These are phyloP conservation scores for Helicostylum pulchrum DNA, from an alignment of 192 early-diverging fungal species.

Conservation along the genomic window DNA sequence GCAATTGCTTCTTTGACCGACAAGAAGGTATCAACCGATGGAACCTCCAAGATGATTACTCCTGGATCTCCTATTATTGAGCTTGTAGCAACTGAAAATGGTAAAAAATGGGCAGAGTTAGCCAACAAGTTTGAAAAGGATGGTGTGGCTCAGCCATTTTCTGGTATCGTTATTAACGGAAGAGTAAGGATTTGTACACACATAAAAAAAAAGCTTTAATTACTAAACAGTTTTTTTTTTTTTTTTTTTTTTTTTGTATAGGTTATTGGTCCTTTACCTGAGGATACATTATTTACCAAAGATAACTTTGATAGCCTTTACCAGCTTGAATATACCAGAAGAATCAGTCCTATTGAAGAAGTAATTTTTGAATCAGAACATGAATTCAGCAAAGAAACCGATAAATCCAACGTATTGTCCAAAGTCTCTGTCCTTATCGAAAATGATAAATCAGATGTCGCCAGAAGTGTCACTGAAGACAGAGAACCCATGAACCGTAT, in stretches of 20 bases:
- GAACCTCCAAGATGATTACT: constrained; percentile 11
- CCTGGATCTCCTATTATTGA: constrained; percentile 34
- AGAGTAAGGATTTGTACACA: constrained; percentile 38
- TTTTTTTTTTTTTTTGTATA: constrained; percentile 16
- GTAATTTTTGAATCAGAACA: constrained; percentile 17
- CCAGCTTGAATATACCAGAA: constrained; percentile 52
- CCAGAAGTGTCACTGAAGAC: neutral
- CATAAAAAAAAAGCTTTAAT: neutral
- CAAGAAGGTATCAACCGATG: neutral
- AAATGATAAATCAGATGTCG: neutral
- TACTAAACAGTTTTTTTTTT: constrained; percentile 5
- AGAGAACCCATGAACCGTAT: constrained; percentile 5
- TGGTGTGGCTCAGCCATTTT: constrained; percentile 21
- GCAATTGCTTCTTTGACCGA: constrained; percentile 2
- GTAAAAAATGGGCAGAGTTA: constrained; percentile 13
- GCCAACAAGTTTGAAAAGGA: constrained; percentile 12
- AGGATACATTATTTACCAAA: constrained; percentile 37
- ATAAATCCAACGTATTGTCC: neutral
- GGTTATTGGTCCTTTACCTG: constrained; percentile 50
- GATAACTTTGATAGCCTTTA: constrained; percentile 62
- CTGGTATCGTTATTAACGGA: constrained; percentile 59
- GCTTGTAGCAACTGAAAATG: constrained; percentile 9
- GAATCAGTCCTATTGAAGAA: constrained; percentile 37
- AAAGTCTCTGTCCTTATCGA: constrained; percentile 5
- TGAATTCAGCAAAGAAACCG: neutral